These are phyloP conservation scores for Niebla homalea DNA, from an alignment of 495 filamentous ascomycete genomes.

Conservation along the genomic window DNA sequence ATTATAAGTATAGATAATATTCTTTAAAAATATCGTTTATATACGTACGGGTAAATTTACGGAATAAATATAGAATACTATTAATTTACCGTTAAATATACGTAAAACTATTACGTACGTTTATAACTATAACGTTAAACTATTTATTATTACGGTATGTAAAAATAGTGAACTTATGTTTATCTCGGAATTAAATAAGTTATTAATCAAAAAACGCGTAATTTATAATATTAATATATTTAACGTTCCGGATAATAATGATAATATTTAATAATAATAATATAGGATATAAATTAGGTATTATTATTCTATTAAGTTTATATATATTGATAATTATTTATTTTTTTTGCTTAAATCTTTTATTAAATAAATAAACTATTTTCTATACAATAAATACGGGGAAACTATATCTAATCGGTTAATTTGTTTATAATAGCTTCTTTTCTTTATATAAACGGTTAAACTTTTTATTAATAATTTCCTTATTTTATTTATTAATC, in stretches of 20 bases:
- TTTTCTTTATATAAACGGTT: conserved; percentile 1
- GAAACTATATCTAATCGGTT: background rate
- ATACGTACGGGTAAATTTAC: background rate
- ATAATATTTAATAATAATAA: conserved; percentile 6
- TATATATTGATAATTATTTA: conserved; percentile 3
- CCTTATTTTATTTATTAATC: background rate
- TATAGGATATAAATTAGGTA: background rate
- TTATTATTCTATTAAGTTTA: conserved; percentile 3
- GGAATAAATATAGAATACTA: background rate
- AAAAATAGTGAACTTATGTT: conserved; percentile 4
- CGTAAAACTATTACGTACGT: background rate
- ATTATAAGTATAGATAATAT: background rate
- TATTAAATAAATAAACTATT: background rate
- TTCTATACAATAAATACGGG: background rate
- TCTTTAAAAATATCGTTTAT: conserved; percentile 1
- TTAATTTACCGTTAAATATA: conserved; percentile 4
- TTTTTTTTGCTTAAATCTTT: background rate
- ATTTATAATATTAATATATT: conserved; percentile 8
- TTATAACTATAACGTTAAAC: conserved; percentile 1
- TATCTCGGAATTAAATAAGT: background rate
- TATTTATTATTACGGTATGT: background rate
- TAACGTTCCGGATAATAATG: background rate
- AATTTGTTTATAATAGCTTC: background rate
- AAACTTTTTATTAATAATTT: conserved; percentile 5
- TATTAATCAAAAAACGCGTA: conserved; percentile 5